A percentile compares a stretch with the other conserved stretches of the same genome.
These are phyloP conservation scores for Ochetophila trinervis DNA, from an alignment of 306 rosid species.

Conservation along the genomic window DNA sequence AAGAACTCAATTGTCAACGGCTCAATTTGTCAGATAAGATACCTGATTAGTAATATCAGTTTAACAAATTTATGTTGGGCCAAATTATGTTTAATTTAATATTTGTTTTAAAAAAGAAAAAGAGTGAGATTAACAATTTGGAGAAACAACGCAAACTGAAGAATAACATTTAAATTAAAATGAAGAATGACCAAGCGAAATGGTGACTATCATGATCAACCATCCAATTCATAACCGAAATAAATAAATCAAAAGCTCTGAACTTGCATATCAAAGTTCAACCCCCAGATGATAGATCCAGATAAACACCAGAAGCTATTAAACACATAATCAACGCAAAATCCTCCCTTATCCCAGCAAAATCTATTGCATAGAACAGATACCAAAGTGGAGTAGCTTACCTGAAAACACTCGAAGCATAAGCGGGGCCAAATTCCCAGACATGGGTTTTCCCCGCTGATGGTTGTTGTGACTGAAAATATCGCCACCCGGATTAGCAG, in stretches of 20 bases:
- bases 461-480: not conserved
- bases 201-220: not conserved
- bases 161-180: not conserved
- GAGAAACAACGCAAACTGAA: not conserved
- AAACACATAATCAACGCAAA: not conserved
- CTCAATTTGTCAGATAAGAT: conserved; percentile 1
- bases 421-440: conserved; percentile 26
- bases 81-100: not conserved
- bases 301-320: not conserved
- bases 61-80: not conserved
- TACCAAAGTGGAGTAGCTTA: conserved; percentile 15
- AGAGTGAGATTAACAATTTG: no score
- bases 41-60: no score
- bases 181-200: not conserved
- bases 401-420: conserved; percentile 35
- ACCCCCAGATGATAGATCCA: not conserved
- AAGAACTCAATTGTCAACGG: conserved; percentile 7
- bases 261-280: not conserved
- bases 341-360: not conserved
- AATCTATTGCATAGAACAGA: not conserved
- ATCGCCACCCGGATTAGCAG: not conserved
- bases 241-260: not conserved
- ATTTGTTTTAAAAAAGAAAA: not conserved
- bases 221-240: no score
- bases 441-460: conserved; percentile 25